Evolutionary conservation across 768 basidiomycete species (phyloP), one percentile per base, ranked within the genome.

Genomic region (Russula sp.): DNA sequence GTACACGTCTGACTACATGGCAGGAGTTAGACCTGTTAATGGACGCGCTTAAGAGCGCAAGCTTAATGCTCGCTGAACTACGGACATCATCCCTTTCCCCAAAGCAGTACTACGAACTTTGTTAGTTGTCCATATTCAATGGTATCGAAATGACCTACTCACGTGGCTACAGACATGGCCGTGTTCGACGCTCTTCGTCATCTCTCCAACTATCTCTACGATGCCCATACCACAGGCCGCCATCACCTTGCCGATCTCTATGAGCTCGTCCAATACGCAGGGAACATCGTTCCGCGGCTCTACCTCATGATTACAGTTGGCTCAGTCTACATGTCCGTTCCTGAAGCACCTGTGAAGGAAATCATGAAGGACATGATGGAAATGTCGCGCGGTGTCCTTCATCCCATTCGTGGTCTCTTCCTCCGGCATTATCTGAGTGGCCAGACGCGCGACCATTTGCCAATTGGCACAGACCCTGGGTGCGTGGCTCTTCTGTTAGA

Each of bases 321-420:
- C 68, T 92, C 96, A 0, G 95, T 98, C 40, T 99, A 98, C 81
- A 98, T 99, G 97, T 94, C 94, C 32, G 88, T 98, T 57, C 87
- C 94, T 2, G 96, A 97, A 64, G 95, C 96, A 11, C 96, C 96
- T 5, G 88, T 98, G 61, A 97, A 94, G 80, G 96, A 99, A 78
- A 94, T 99, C 67, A 99, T 98, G 96, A 98, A 97, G 81, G 97
- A 99, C 76, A 98, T 98, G 96, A 90, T 99, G 90, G 97, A 99
- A 76, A 98, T 98, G 97, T 94, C 94, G 40, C 81, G 94, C 22
- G 97, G 97, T 65, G 94, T 99, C 5, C 81, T 98, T 67, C 94
- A 98, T 74, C 96, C 97, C n/a, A 93, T 94, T 56, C 83, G 97
- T 52, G 97, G 97, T 20, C 78, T 99, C 38, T 99, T 99, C 77